phyloP scores from a whole-genome alignment of 352 stramenopile genomes.

The Pythium coloratum region DNA sequence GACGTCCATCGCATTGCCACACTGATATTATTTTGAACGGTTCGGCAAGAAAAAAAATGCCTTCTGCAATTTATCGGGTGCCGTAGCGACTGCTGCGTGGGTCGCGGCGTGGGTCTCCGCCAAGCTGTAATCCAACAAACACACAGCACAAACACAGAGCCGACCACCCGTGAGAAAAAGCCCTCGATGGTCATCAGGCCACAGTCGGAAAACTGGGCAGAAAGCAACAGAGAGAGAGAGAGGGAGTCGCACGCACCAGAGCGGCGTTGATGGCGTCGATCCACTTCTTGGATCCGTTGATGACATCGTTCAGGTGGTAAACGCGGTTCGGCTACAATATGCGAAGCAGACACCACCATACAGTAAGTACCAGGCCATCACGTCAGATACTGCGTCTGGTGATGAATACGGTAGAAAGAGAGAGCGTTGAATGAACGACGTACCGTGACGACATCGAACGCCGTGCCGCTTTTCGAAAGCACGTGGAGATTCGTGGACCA shows the following conservation, averaged over 20 bases:
- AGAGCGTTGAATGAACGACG: background rate
- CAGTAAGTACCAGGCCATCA: background rate
- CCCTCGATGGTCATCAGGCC: background rate
- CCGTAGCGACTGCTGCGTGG: constrained; percentile 23
- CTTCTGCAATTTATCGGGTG: constrained; percentile 9
- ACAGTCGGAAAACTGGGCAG: too few relatives aligned
- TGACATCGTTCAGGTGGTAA: constrained; percentile 87
- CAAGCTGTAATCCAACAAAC: constrained; percentile 17
- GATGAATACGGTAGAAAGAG: background rate
- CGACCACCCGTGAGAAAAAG: background rate
- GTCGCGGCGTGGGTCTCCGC: constrained; percentile 17
- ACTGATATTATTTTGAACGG: too few relatives aligned
- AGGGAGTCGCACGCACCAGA: constrained; percentile 28
- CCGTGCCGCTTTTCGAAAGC: constrained; percentile 79
- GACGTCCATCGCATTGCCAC: too few relatives aligned
- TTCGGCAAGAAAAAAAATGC: background rate
- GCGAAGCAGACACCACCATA: background rate
- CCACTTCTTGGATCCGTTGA: constrained; percentile 90
- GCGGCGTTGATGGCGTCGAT: constrained; percentile 86
- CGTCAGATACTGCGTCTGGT: background rate
- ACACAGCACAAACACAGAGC: background rate
- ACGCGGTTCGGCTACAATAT: constrained; percentile 73
- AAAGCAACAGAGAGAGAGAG: background rate
- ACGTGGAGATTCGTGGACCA: constrained; percentile 87
- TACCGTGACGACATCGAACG: constrained; percentile 88